Percentiles rank a stretch among this genome's conserved stretches.
Evolutionary conservation across 1,284 basidiomycete genomes (phyloP).

Genomic region (Testicularia cyperi): DNA sequence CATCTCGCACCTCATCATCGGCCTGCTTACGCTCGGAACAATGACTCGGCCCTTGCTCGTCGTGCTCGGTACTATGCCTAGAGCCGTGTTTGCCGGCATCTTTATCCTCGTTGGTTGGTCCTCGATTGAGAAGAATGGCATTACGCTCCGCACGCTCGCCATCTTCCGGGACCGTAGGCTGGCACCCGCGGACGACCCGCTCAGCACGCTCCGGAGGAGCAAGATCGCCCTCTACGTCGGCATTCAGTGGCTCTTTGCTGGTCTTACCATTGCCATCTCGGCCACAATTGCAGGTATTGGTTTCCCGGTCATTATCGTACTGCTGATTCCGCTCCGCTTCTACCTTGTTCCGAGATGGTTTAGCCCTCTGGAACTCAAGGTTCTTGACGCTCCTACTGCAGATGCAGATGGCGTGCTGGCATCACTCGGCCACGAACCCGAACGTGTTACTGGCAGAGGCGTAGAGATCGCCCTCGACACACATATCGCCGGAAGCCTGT

Average conservation of each 20-base stretch:
- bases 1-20: slow-evolving; percentile 55
- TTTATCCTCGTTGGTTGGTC: slow-evolving; percentile 59
- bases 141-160: slow-evolving; percentile 79
- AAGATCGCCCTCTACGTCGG: slow-evolving; percentile 76
- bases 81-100: slow-evolving; percentile 55
- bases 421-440: slow-evolving; percentile 49
- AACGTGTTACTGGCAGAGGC: slow-evolving; percentile 46
- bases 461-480: slow-evolving; percentile 46
- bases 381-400: slow-evolving; percentile 85
- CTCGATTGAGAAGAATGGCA: slow-evolving; percentile 78
- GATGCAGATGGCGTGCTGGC: slow-evolving; percentile 60
- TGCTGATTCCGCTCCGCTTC: slow-evolving; percentile 80
- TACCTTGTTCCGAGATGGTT: slow-evolving; percentile 77
- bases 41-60: slow-evolving; percentile 59
- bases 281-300: slow-evolving; percentile 79
- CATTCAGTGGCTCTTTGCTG: slow-evolving; percentile 83
- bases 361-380: slow-evolving; percentile 74
- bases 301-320: slow-evolving; percentile 85
- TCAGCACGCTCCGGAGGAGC: slow-evolving; percentile 73
- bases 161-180: slow-evolving; percentile 71
- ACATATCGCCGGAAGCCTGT: slow-evolving; percentile 42
- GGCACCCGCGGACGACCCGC: slow-evolving; percentile 62
- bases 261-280: slow-evolving; percentile 84
- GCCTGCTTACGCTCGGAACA: slow-evolving; percentile 56
- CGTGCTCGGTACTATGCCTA: slow-evolving; percentile 53